Evolutionary conservation across 805 yeast species (phyloP).

Genomic region (Metschnikowia anglica): DNA sequence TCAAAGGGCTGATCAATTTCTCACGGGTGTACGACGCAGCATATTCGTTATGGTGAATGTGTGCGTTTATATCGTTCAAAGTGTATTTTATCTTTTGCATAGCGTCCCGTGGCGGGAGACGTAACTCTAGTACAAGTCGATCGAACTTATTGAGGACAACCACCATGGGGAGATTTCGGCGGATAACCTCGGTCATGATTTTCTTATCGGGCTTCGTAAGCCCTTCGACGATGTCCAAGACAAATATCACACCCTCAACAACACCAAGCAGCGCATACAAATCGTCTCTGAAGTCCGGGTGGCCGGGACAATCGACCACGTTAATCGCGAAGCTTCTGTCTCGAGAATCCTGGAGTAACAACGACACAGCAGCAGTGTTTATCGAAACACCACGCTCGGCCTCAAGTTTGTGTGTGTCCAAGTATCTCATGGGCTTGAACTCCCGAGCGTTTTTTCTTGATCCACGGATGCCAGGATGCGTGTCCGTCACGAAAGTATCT

Average conservation of each 20-base stretch:
- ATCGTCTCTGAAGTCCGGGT: slow-evolving; percentile 80
- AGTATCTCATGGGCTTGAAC: slow-evolving; percentile 55
- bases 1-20: slow-evolving; percentile 53
- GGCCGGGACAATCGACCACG: slow-evolving; percentile 90
- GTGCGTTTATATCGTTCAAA: slow-evolving; percentile 63
- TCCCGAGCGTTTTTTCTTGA: slow-evolving; percentile 33
- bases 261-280: slow-evolving; percentile 53
- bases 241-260: slow-evolving; percentile 65
- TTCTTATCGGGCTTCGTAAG: slow-evolving; percentile 53
- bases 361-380: slow-evolving; percentile 58
- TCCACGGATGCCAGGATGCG: slow-evolving; percentile 46
- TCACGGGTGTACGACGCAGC: slow-evolving; percentile 27
- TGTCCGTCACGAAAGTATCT: slow-evolving; percentile 64
- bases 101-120: slow-evolving; percentile 71
- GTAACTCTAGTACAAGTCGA: slow-evolving; percentile 75
- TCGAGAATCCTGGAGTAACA: slow-evolving; percentile 53
- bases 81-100: slow-evolving; percentile 62
- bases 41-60: slow-evolving; percentile 38
- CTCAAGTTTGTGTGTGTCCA: slow-evolving; percentile 73
- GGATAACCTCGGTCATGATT: slow-evolving; percentile 52
- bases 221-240: slow-evolving; percentile 88
- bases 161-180: slow-evolving; percentile 50
- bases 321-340: slow-evolving; percentile 58
- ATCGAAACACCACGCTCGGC: slow-evolving; percentile 67
- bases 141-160: slow-evolving; percentile 81